Percentiles rank a stretch among this genome's conserved stretches.
phyloP scores from a whole-genome alignment of 2,329 filamentous ascomycete genomes.

The Aspergillus sp. region DNA sequence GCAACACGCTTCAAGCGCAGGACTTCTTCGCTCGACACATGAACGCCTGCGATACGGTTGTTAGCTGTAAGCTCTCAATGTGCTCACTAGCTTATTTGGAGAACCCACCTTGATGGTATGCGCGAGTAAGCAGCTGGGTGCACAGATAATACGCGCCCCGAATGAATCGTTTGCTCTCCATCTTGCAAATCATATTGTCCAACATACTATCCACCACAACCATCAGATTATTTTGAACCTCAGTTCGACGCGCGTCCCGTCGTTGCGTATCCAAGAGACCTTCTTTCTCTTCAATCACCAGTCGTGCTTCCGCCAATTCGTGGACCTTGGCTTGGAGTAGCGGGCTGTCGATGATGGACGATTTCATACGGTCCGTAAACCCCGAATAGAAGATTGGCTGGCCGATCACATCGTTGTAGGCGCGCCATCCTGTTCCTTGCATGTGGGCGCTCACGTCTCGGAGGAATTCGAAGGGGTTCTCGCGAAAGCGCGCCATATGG shows the following conservation, averaged over 20 bases:
- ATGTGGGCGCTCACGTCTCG: constrained; percentile 92
- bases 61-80: constrained; percentile 3
- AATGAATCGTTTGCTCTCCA: constrained; percentile 93
- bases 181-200: constrained; percentile 98
- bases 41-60: constrained; percentile 59
- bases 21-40: constrained; percentile 93
- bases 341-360: constrained; percentile 69
- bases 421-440: constrained; percentile 90
- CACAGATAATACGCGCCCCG: constrained; percentile 84
- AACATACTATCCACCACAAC: constrained; percentile 85
- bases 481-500: constrained; percentile 82
- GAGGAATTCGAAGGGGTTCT: constrained; percentile 73
- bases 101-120: constrained; percentile 81
- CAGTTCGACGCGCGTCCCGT: constrained; percentile 40
- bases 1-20: constrained; percentile 78
- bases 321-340: constrained; percentile 72
- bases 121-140: constrained; percentile 84
- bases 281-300: constrained; percentile 74
- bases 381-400: constrained; percentile 92
- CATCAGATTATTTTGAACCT: constrained; percentile 70
- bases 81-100: background rate
- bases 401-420: constrained; percentile 85
- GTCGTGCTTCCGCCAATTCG: constrained; percentile 71
- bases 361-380: constrained; percentile 88
- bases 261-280: constrained; percentile 58